These are phyloP conservation scores for Clarkia xantiana DNA, from an alignment of 345 rosid genomes.

Conservation along the genomic window DNA sequence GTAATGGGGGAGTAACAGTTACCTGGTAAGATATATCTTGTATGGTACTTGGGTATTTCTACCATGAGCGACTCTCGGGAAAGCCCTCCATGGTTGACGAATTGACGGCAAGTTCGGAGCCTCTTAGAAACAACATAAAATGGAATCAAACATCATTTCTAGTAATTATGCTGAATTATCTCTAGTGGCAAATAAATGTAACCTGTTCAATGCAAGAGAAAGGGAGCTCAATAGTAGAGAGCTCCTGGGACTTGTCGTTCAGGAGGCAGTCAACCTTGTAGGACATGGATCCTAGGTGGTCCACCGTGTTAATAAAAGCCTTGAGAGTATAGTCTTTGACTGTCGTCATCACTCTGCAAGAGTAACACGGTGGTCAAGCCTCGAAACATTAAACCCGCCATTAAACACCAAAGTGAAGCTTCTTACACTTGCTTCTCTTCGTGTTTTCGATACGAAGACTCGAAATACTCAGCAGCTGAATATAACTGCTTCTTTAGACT, in stretches of 20 bases:
- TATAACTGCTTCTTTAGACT: constrained; percentile 54
- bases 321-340: constrained; percentile 59
- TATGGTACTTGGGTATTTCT: constrained; percentile 35
- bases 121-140: constrained; percentile 19
- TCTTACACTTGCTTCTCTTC: constrained; percentile 57
- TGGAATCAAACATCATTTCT: not conserved
- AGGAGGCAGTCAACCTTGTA: constrained; percentile 39
- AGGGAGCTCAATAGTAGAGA: constrained; percentile 34
- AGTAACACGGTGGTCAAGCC: not conserved
- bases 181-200: not conserved
- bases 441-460: constrained; percentile 39
- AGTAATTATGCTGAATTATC: no score
- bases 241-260: constrained; percentile 34
- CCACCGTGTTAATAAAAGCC: constrained; percentile 66
- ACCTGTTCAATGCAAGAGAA: constrained; percentile 61
- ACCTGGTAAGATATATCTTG: constrained; percentile 64
- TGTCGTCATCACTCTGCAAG: constrained; percentile 42
- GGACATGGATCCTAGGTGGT: constrained; percentile 82
- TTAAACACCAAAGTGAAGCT: not conserved
- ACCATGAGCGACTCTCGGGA: constrained; percentile 35
- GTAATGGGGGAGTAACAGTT: constrained; percentile 10
- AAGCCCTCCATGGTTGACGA: constrained; percentile 28
- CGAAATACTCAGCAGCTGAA: constrained; percentile 82
- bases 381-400: not conserved
- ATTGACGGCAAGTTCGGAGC: constrained; percentile 36